phyloP scores from a whole-genome alignment of 306 rosid species.

The Datisca glomerata region DNA sequence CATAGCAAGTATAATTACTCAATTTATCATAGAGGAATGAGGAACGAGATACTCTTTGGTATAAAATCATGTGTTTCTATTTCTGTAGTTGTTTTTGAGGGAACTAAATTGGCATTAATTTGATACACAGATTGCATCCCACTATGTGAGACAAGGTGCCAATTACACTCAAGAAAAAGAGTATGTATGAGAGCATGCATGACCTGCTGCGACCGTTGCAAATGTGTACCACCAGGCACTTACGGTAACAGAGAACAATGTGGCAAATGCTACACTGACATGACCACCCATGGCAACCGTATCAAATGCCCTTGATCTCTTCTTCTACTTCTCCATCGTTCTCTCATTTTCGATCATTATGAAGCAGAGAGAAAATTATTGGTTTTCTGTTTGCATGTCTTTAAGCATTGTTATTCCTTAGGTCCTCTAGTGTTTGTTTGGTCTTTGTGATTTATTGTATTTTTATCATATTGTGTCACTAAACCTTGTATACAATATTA shows the following conservation, averaged over 20 bases:
- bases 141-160: constrained; percentile 45
- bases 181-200: constrained; percentile 60
- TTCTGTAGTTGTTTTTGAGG: neutral
- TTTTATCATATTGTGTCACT: too few relatives aligned
- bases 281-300: constrained; percentile 59
- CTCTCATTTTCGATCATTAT: too few relatives aligned
- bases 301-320: constrained; percentile 71
- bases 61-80: neutral
- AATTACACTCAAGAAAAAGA: constrained; percentile 41
- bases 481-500: too few relatives aligned
- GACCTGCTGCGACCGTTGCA: constrained; percentile 84
- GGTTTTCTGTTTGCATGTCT: too few relatives aligned
- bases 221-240: constrained; percentile 90
- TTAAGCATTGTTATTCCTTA: too few relatives aligned
- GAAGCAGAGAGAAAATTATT: too few relatives aligned
- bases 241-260: constrained; percentile 70
- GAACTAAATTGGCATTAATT: neutral
- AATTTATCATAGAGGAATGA: too few relatives aligned
- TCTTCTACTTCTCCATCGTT: too few relatives aligned
- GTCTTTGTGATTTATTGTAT: too few relatives aligned
- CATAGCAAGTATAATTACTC: too few relatives aligned
- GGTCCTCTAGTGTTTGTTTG: too few relatives aligned
- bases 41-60: neutral
- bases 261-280: constrained; percentile 81
- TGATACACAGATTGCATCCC: constrained; percentile 55